Evolutionary conservation across 208 protist genomes (phyloP).

Genomic region (Sergeia podlipaevii): DNA sequence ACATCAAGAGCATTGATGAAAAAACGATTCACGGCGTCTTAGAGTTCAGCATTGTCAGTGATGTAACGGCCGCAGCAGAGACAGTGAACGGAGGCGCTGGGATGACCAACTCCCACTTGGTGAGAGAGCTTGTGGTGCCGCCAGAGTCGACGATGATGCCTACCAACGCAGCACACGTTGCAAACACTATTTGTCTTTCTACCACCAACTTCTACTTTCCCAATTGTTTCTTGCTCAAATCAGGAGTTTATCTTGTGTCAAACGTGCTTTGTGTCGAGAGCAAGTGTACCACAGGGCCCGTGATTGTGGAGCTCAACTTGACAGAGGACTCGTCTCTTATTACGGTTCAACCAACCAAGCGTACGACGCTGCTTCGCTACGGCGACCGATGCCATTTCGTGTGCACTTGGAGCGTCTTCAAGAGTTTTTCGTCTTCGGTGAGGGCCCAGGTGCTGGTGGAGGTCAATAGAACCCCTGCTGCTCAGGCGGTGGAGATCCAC

Average conservation of each 20-base stretch:
- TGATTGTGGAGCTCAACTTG: constrained; percentile 40
- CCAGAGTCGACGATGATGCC: not conserved
- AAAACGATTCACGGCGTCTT: constrained; percentile 30
- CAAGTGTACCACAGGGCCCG: constrained; percentile 18
- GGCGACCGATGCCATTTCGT: constrained; percentile 32
- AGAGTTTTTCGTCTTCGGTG: constrained; percentile 22
- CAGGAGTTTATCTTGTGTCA: constrained; percentile 51
- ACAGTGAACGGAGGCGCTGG: no score
- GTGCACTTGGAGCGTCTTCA: constrained; percentile 49
- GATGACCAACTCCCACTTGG: no score
- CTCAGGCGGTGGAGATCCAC: constrained; percentile 37
- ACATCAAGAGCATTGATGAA: constrained; percentile 7
- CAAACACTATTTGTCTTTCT: constrained; percentile 21
- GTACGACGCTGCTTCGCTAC: constrained; percentile 10
- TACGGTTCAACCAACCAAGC: constrained; percentile 15
- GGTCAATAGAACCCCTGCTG: constrained; percentile 21
- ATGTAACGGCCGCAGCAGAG: not conserved
- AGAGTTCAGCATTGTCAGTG: constrained; percentile 15
- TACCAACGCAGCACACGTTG: no score
- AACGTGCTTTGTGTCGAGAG: constrained; percentile 66
- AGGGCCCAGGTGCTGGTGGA: constrained; percentile 32
- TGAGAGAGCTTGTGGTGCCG: not conserved
- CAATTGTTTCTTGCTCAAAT: constrained; percentile 30
- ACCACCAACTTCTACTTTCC: constrained; percentile 55
- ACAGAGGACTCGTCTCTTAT: constrained; percentile 14